Evolutionary conservation across 2,329 filamentous ascomycete species (phyloP), one percentile per base, ranked within the genome.

Genomic region (Talaromyces piceae): DNA sequence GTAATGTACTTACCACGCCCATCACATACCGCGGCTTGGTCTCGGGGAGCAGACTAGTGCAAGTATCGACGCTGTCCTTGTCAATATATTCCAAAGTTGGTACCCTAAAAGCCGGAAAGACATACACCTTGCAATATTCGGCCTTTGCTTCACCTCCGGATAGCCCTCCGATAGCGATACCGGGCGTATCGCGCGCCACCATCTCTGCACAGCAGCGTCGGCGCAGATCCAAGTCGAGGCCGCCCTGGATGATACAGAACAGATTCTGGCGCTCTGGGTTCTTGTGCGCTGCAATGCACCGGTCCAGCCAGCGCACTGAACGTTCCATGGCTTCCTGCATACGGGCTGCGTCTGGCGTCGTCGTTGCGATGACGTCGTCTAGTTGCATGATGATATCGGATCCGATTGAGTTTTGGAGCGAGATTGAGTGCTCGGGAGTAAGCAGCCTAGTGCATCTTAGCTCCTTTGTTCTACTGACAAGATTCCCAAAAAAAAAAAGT

Each of bases 381-480:
- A 98, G 83, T 71, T 98, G 94, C 94, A 98, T 98, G 59, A 97
- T 96, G 61, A 98, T 97, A 71, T 98, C 93, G 57, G 89, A 95
- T 57, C 93, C 93, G 63, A 98, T 98, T 50, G 86, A 91, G 70
- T 98, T 97, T 67, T 98, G 93, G 3, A 98, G 78, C 9, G 84
- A 86, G 61, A 98, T 96, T 0, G 93, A 97, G 73, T 97, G 91
- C 68, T 98, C 94, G 0, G 93, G 93, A 0, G 93, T 98, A 44
- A 98, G 82, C 9, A 98, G 83, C 78, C 78, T 80, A 13, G 31
- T 18, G 31, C 18, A 9, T 27, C 12, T 41, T 26, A n/a, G 7
- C 20, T 30, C 26, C 25, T 45, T 16, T 20, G 22, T 39, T 6
- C 8, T 2, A 31, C 23, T 16, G 7, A n/a, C 13, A n/a, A 4